These are phyloP conservation scores for Metarhizium brunneum DNA, from an alignment of 2,329 filamentous ascomycete species.

Conservation along the genomic window DNA sequence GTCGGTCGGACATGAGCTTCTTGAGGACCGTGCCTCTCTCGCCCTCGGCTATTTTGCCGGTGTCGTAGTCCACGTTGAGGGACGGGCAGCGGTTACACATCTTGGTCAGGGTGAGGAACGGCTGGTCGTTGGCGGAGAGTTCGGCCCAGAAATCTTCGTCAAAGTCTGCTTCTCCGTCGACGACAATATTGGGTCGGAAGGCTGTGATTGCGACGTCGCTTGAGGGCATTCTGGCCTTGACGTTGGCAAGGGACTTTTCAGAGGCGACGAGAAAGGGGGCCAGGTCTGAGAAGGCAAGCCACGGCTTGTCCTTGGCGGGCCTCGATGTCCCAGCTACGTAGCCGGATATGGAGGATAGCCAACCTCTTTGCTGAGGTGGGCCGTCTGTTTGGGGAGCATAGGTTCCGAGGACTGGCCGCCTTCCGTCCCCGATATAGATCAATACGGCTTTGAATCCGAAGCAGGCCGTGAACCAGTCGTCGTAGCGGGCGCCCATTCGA, in stretches of 20 bases:
- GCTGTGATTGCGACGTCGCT: constrained; percentile 53
- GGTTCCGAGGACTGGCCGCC: constrained; percentile 53
- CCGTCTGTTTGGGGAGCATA: constrained; percentile 24
- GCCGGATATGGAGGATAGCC: constrained; percentile 24
- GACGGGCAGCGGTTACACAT: constrained; percentile 63
- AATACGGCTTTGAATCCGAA: constrained; percentile 55
- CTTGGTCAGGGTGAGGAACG: constrained; percentile 49
- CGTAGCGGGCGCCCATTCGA: constrained; percentile 51
- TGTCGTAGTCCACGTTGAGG: constrained; percentile 63
- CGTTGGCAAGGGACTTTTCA: constrained; percentile 57
- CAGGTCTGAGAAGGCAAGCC: constrained; percentile 63
- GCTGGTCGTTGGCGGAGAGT: constrained; percentile 32
- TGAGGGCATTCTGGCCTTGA: constrained; percentile 46
- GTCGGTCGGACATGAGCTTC: constrained; percentile 58
- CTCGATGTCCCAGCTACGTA: constrained; percentile 17
- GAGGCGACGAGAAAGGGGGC: constrained; percentile 68
- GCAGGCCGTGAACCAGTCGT: constrained; percentile 57
- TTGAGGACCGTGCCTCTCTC: constrained; percentile 56
- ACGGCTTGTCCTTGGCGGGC: constrained; percentile 27
- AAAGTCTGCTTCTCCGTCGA: constrained; percentile 50
- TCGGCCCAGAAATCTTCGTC: constrained; percentile 68
- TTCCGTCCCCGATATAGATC: constrained; percentile 54
- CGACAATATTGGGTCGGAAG: constrained; percentile 65
- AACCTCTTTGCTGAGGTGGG: constrained; percentile 19
- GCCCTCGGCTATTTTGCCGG: constrained; percentile 47